These are phyloP conservation scores for Dendrobium catenatum DNA, from an alignment of 106 monocot genomes.

Conservation along the genomic window DNA sequence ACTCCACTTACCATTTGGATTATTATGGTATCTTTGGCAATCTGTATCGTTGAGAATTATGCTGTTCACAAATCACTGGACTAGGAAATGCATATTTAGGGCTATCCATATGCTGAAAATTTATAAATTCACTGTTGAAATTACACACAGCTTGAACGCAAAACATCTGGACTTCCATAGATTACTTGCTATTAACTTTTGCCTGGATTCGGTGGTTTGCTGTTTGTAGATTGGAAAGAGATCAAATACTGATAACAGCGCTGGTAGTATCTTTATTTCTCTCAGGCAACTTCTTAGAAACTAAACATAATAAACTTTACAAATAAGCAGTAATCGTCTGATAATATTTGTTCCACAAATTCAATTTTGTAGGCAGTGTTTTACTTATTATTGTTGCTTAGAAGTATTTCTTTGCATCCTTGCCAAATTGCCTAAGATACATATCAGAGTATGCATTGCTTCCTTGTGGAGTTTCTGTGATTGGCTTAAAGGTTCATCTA, in stretches of 20 bases:
- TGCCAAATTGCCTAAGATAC: not conserved
- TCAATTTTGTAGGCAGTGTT: not conserved
- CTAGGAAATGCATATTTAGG: not conserved
- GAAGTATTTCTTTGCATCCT: not conserved
- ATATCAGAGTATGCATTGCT: not conserved
- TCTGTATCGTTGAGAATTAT: not conserved
- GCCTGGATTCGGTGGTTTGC: not conserved
- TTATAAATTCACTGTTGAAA: not conserved
- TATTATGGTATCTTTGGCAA: not conserved
- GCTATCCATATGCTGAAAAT: not conserved
- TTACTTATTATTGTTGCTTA: not conserved
- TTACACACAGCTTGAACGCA: not conserved
- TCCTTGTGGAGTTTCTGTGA: not conserved
- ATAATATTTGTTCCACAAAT: not conserved
- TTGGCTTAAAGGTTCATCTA: not conserved
- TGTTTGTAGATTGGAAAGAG: not conserved
- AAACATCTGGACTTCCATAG: not conserved
- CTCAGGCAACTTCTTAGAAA: not conserved
- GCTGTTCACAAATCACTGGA: not conserved
- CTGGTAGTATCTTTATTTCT: not conserved
- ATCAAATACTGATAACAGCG: not conserved
- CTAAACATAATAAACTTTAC: not conserved
- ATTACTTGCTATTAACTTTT: slow-evolving; percentile 1
- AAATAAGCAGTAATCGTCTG: not conserved
- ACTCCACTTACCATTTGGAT: not conserved